Evolutionary conservation across 805 yeast genomes (phyloP), one percentile per base, ranked within the genome.

Genomic region (Candida berthetii): DNA sequence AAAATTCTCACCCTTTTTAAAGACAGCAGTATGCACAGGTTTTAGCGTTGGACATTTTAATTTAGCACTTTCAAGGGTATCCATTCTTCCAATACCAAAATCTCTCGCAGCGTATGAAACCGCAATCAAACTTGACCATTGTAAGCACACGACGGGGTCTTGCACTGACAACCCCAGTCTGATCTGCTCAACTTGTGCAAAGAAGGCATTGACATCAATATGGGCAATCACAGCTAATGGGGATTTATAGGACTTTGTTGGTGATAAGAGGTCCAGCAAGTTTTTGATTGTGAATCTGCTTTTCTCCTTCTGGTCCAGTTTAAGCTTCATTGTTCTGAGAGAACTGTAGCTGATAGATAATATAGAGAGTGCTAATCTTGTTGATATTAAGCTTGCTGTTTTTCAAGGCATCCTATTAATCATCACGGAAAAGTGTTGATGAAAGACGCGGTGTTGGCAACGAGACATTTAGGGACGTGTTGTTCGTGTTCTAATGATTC

Each of bases 1-100:
- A 38, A 75, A 73, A 20, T 81, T 73, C 46, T 86, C 89, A 4
- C 98, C 97, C 51, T 82, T 85, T 53, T 78, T 81, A 68, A 86
- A 93, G 1, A 91, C 96, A 0, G 98, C 96, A 0, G 96, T 95
- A 58, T 93, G 99, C 1, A 93, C 90, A 2, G 85, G 73, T 2
- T 85, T 72, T 4, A 93, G 60, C 33, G 71, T 62, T 1, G 95
- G 93, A 49, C 98, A 91, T 58, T 86, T 82, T 43, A 74, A 61
- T 44, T 69, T 66, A 1, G 97, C 96, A 3, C 78, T 71, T 8
- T 72, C 72, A 0, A 88, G 58, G 0, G 76, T 68, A 54, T 85
- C 93, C 82, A 88, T 82, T 44, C 99, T 65, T 14, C 76, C 68
- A 17, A 93, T 80, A 0, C 96, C 96, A 57, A 57, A 89, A 41